Evolutionary conservation across 441 rosid species (phyloP), one percentile per base, ranked within the genome.

Genomic region (Daphne laureola): DNA sequence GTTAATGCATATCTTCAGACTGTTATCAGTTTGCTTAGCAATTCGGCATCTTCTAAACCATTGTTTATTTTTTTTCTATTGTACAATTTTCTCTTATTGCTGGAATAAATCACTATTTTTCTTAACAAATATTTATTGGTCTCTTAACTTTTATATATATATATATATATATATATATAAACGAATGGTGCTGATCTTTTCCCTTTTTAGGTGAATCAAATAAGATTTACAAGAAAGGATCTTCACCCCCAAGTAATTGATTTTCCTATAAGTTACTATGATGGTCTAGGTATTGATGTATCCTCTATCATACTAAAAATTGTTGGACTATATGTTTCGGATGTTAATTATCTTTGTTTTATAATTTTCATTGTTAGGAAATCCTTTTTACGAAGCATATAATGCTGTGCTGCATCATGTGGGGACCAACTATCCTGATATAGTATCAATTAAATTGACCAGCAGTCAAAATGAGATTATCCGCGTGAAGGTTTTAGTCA

Each of bases 201-300:
- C 14, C 69, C 61, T 43, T 67, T 40, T 65, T 79, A 93, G 98
- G 95, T 93, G 71, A 79, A 86, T 49, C 98, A 93, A 87, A 72
- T 87, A 67, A 80, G 97, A 82, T 69, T 80, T 55, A 64, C 74
- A 63, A 68, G 67, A 48, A 70, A 76, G 57, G 77, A 73, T 66
- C 68, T 74, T 52, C 78, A 81, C 12, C 57, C 67, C 54, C 87
- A 62, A 43, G 67, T 71, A 56, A 66, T 81, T 53, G 76, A 84
- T 80, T 80, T 93, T 65, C 81, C 93, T 49, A 67, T 89, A 64
- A 76, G 62, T 69, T 83, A 72, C 69, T 73, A 65, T 61, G 97
- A 93, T 71, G 73, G 69, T 75, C 72, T 80, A 73, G 98, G 97
- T 89, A 75, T 47, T 44, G 27, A 46, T 55, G 4, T 42, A 36